A percentile compares a stretch with the other conserved stretches of the same genome.
phyloP scores from a whole-genome alignment of 768 basidiomycete genomes.

The Brasilioporus rufonigricans region DNA sequence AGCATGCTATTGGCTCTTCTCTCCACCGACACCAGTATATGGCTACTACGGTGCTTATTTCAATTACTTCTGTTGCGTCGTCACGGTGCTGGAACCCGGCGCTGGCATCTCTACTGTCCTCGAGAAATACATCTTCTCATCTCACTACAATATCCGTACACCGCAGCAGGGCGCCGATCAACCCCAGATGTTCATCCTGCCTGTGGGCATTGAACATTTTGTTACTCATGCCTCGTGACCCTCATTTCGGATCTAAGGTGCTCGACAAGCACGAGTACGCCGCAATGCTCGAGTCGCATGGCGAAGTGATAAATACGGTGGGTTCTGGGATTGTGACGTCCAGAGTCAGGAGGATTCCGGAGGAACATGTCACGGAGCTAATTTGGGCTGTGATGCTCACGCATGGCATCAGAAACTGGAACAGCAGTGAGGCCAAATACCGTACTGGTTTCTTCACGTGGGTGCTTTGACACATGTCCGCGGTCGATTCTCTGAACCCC shows the following conservation, averaged over 20 bases:
- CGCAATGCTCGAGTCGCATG: conserved; percentile 35
- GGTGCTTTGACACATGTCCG: conserved; percentile 23
- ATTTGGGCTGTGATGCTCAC: conserved; percentile 54
- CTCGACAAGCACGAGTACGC: conserved; percentile 36
- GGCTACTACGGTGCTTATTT: conserved; percentile 35
- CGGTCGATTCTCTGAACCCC: conserved; percentile 2
- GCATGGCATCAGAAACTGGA: conserved; percentile 60
- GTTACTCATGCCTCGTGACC: conserved; percentile 52
- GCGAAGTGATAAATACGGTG: conserved; percentile 45
- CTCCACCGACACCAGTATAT: background rate
- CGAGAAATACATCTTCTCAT: conserved; percentile 64
- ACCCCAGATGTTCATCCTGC: conserved; percentile 56
- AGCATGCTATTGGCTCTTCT: background rate
- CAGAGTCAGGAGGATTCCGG: conserved; percentile 37
- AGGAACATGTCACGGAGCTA: conserved; percentile 60
- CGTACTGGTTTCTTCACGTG: conserved; percentile 68
- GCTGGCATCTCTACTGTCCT: conserved; percentile 37
- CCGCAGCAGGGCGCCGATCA: conserved; percentile 31
- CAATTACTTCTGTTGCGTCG: conserved; percentile 29
- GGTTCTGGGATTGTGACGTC: conserved; percentile 45
- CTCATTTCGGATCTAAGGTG: conserved; percentile 30
- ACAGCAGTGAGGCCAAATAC: conserved; percentile 36
- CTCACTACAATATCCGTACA: conserved; percentile 43
- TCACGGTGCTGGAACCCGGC: conserved; percentile 30
- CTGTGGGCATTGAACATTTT: conserved; percentile 49